Percentiles rank a stretch among this genome's conserved stretches.
Conservation (phyloP, 495 filamentous ascomycete species). For the Glonium stellatum region DNA sequence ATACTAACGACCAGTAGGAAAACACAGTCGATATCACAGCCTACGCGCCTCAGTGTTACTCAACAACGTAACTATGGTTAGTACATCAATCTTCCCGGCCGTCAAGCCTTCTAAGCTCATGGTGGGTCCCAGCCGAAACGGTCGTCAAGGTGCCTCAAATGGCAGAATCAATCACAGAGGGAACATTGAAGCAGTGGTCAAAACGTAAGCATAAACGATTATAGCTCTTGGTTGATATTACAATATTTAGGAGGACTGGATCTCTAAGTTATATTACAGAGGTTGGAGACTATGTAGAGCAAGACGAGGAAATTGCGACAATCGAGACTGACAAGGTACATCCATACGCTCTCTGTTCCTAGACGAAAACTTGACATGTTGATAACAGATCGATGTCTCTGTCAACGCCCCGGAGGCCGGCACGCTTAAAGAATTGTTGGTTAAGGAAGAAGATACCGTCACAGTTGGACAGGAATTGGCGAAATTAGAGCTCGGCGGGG, state of each 20-base stretch:
- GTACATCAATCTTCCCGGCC: neutral
- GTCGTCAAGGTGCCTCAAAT: conserved; percentile 93
- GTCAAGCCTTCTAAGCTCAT: conserved; percentile 1
- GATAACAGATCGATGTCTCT: conserved; percentile 75
- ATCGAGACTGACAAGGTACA: conserved; percentile 99
- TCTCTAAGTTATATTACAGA: conserved; percentile 39
- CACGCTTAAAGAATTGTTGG: conserved; percentile 85
- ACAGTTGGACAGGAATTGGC: conserved; percentile 87
- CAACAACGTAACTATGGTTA: conserved; percentile 29
- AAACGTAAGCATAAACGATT: conserved; percentile 53
- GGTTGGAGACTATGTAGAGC: conserved; percentile 88
- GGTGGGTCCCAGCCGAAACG: conserved; percentile 51
- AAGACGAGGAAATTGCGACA: conserved; percentile 96
- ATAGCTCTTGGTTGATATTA: neutral
- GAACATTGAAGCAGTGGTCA: conserved; percentile 90
- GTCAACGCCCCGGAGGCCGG: conserved; percentile 93
- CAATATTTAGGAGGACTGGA: neutral
- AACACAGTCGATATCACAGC: neutral
- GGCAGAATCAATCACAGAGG: conserved; percentile 98
- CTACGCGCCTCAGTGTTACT: conserved; percentile 9
- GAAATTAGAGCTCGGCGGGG: conserved; percentile 71
- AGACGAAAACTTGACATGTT: neutral
- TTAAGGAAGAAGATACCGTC: conserved; percentile 91
- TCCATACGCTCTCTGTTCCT: neutral
- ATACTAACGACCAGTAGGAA: neutral